These are phyloP conservation scores for Blepharisma stoltei DNA, from an alignment of 73 alveolate species.

Conservation along the genomic window DNA sequence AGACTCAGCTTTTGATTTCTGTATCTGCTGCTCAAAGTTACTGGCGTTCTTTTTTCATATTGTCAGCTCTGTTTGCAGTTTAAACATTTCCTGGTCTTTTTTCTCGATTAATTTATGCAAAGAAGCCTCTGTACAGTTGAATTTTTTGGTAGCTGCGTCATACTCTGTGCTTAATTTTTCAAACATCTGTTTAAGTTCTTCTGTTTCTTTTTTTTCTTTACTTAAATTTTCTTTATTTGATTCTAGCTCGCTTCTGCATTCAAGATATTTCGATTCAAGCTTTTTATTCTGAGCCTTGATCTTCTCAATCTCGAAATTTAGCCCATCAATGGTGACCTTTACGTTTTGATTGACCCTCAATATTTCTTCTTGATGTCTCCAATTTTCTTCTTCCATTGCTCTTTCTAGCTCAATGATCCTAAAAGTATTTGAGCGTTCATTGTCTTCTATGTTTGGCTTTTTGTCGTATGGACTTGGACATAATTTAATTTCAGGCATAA, in stretches of 20 bases:
- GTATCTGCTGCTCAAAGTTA: no score
- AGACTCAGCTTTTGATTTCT: not conserved
- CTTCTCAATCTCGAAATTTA: no score
- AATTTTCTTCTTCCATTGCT: not conserved
- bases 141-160: no score
- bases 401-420: no score
- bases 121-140: not conserved
- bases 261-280: not conserved
- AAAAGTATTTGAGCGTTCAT: not conserved
- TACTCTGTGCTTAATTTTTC: not conserved
- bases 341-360: not conserved
- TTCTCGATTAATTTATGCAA: not conserved
- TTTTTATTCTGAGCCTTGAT: not conserved
- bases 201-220: not conserved
- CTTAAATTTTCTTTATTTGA: not conserved
- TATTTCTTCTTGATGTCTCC: constrained; percentile 1
- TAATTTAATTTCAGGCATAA: not conserved
- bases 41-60: not conserved
- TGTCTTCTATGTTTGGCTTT: not conserved
- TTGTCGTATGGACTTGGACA: not conserved
- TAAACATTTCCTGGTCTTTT: constrained; percentile 7
- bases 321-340: no score
- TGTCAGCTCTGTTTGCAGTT: not conserved
- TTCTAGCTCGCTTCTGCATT: not conserved
- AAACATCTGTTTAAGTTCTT: not conserved